Evolutionary conservation across 2,329 filamentous ascomycete genomes (phyloP), one percentile per base, ranked within the genome.

Genomic region (Neophaeococcomyces mojaviensis): DNA sequence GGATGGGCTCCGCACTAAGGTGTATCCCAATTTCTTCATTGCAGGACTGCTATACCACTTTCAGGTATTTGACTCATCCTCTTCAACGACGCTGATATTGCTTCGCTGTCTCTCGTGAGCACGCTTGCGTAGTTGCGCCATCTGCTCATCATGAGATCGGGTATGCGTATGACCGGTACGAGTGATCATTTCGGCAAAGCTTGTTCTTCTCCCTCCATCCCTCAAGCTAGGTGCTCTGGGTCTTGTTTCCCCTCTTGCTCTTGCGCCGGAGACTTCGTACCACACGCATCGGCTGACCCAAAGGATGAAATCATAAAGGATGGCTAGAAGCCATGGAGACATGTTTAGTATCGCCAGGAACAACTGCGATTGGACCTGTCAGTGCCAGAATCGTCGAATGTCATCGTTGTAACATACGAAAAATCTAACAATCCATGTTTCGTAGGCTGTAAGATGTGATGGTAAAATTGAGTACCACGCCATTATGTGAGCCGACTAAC

Each of bases 401-500:
- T 33, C 32, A 2, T 18, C 32, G 46, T 49, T 45, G 13, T 34
- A 15, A 61, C 77, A 58, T 69, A 84, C 81, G 60, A 83, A 84
- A 36, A 78, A 59, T 8, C 78, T 71, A 37, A 74, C 74, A 47
- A 78, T 67, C 79, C 79, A 84, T 42, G 70, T 74, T 60, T 85
- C 81, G 43, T 83, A 60, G 32, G 69, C 67, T 34, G 68, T 72
- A 44, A 82, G 68, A 47, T 73, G 68, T 15, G 72, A 67, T 1
- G 81, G 81, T 28, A 85, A 72, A 48, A 85, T 74, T 2, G 81
- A 84, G 53, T 80, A 78, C 69, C 77, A 74, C 36, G 75, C 74
- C 81, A 84, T 84, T 41, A n/a, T 30, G 13, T 16, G 22, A 28
- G 30, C 10, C 10, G 16, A 18, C 18, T 9, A 16, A 10, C 4